Percentiles rank a stretch among this genome's conserved stretches.
These are phyloP conservation scores for Pseudocercospora macadamiae DNA, from an alignment of 2,329 filamentous ascomycete genomes.

Conservation along the genomic window DNA sequence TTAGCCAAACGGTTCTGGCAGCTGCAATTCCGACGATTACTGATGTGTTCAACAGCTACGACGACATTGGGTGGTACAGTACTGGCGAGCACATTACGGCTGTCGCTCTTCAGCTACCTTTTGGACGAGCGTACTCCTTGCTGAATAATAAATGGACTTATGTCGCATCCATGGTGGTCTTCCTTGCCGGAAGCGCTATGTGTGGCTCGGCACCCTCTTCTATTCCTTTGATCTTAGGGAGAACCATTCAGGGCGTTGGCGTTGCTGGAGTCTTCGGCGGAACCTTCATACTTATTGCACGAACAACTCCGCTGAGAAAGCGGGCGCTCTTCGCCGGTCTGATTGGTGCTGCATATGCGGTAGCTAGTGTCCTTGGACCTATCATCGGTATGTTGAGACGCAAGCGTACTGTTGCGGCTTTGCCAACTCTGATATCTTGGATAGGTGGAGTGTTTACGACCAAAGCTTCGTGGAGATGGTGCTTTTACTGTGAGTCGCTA, in stretches of 20 bases:
- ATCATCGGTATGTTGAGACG: constrained; percentile 46
- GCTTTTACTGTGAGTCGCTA: constrained; percentile 55
- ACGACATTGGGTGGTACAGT: constrained; percentile 49
- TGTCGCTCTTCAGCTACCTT: constrained; percentile 46
- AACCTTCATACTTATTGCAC: constrained; percentile 34
- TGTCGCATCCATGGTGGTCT: constrained; percentile 43
- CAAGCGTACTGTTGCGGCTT: too few species aligned
- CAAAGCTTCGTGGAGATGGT: constrained; percentile 53
- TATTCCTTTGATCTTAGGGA: constrained; percentile 55
- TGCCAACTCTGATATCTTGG: too few species aligned
- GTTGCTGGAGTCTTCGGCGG: constrained; percentile 55
- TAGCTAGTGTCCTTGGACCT: constrained; percentile 53
- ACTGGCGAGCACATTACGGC: constrained; percentile 49
- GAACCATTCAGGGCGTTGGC: constrained; percentile 57
- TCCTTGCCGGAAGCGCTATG: constrained; percentile 53
- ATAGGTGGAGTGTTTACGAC: constrained; percentile 57
- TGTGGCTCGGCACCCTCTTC: constrained; percentile 54
- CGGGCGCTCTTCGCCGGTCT: constrained; percentile 23
- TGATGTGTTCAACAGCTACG: constrained; percentile 46
- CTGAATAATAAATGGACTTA: constrained; percentile 50
- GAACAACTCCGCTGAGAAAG: constrained; percentile 26
- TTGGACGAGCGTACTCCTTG: constrained; percentile 47
- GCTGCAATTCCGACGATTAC: constrained; percentile 49
- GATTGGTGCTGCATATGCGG: constrained; percentile 48
- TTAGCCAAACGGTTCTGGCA: constrained; percentile 43